A percentile compares a stretch with the other conserved stretches of the same genome.
phyloP scores from a whole-genome alignment of 306 rosid species.

The Herpetospermum pedunculosum region DNA sequence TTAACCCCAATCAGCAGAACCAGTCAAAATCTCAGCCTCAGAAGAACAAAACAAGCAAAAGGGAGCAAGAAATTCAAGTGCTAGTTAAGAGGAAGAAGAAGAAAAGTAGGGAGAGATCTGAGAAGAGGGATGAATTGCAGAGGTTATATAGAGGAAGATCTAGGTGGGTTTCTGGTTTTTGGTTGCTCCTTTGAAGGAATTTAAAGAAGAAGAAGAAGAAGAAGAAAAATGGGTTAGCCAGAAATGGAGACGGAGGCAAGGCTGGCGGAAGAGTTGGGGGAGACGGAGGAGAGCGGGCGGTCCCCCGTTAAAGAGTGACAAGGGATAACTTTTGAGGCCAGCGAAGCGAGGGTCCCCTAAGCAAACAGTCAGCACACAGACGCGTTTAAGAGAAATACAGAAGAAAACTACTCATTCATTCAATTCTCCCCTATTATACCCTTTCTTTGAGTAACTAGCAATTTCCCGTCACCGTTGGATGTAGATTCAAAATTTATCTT shows the following conservation, averaged over 20 bases:
- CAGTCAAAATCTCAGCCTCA: not conserved
- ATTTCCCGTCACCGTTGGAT: too few relatives aligned
- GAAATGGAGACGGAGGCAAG: not conserved
- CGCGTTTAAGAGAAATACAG: not conserved
- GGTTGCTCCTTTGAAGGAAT: not conserved
- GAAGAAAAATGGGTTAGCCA: not conserved
- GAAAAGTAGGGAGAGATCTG: not conserved
- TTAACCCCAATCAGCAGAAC: not conserved
- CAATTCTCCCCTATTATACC: too few relatives aligned
- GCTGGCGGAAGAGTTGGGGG: not conserved
- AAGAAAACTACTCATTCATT: not conserved
- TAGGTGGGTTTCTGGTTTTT: not conserved
- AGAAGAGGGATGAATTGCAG: not conserved
- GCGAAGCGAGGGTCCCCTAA: constrained; percentile 3
- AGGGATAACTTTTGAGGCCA: constrained; percentile 8
- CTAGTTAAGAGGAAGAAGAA: not conserved
- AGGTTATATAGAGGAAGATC: constrained; percentile 1
- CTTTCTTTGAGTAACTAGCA: too few relatives aligned
- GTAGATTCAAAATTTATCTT: too few relatives aligned
- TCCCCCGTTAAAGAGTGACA: not conserved
- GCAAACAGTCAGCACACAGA: constrained; percentile 8
- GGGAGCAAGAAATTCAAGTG: not conserved
- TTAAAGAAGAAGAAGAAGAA: not conserved
- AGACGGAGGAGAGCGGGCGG: not conserved
- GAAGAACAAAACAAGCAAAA: not conserved